Evolutionary conservation across 768 basidiomycete species (phyloP).

Genomic region (Porphyrellus cyaneotinctus): DNA sequence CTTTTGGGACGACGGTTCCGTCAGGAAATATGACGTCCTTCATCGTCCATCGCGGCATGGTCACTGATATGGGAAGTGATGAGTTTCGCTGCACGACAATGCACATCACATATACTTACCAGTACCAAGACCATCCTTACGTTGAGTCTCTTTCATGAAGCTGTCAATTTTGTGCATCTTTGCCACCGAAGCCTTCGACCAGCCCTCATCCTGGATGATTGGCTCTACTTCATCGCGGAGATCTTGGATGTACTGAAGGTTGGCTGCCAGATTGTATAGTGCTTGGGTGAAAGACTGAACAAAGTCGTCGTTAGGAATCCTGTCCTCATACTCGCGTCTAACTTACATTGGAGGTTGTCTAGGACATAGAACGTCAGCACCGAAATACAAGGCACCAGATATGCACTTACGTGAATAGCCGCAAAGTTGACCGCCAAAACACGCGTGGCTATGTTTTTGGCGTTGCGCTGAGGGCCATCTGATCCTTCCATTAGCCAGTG

Average conservation of each 20-base stretch:
- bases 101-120: conserved; percentile 14
- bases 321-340: too few relatives aligned
- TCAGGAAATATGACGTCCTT: conserved; percentile 30
- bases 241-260: conserved; percentile 12
- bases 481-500: conserved; percentile 32
- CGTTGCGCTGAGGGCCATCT: conserved; percentile 8
- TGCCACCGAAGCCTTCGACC: conserved; percentile 14
- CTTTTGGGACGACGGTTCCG: conserved; percentile 36
- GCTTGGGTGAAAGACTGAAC: conserved; percentile 12
- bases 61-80: not conserved
- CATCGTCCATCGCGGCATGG: conserved; percentile 5
- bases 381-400: rapidly evolving
- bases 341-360: conserved; percentile 17
- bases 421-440: conserved; percentile 20
- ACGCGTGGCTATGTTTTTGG: conserved; percentile 19
- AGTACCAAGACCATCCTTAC: conserved; percentile 27
- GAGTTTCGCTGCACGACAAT: not conserved
- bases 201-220: conserved; percentile 13
- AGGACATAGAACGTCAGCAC: not conserved
- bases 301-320: too few relatives aligned
- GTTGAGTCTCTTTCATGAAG: conserved; percentile 20
- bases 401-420: conserved; percentile 17
- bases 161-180: conserved; percentile 22
- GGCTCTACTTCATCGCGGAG: conserved; percentile 17
- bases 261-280: conserved; percentile 7